Evolutionary conservation across 2,329 filamentous ascomycete species (phyloP).

Genomic region (Scedosporium boydii): DNA sequence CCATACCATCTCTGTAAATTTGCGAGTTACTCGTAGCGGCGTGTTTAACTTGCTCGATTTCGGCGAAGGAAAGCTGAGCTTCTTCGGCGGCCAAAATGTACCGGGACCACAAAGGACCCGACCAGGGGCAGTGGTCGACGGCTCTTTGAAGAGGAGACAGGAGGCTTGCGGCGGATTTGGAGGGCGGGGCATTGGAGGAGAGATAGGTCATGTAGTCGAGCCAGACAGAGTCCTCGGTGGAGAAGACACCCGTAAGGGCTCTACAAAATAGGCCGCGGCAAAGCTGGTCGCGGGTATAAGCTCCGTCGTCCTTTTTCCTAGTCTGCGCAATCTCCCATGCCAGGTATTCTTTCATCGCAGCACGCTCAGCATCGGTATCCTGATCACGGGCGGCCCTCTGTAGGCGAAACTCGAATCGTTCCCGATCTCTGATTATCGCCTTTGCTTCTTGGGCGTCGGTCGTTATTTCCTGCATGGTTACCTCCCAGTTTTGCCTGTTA

Average conservation of each 20-base stretch:
- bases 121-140: slow-evolving; percentile 88
- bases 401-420: slow-evolving; percentile 59
- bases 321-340: slow-evolving; percentile 69
- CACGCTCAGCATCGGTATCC: slow-evolving; percentile 45
- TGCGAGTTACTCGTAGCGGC: slow-evolving; percentile 78
- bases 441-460: slow-evolving; percentile 55
- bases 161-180: slow-evolving; percentile 26
- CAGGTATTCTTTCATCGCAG: slow-evolving; percentile 58
- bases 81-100: slow-evolving; percentile 80
- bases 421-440: slow-evolving; percentile 49
- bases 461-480: slow-evolving; percentile 61
- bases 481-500: slow-evolving; percentile 61
- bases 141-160: slow-evolving; percentile 71
- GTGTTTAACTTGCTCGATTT: slow-evolving; percentile 86
- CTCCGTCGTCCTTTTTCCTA: slow-evolving; percentile 31
- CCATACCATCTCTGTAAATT: slow-evolving; percentile 76
- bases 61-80: slow-evolving; percentile 63
- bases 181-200: slow-evolving; percentile 33
- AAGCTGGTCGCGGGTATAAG: slow-evolving; percentile 37
- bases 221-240: slow-evolving; percentile 69
- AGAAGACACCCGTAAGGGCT: slow-evolving; percentile 60
- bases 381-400: slow-evolving; percentile 45
- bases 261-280: slow-evolving; percentile 67
- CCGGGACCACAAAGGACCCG: slow-evolving; percentile 81
- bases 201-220: slow-evolving; percentile 74